Base-by-base conservation (phyloP, 495 filamentous ascomycete species). In the Penicillium turbatum region DNA sequence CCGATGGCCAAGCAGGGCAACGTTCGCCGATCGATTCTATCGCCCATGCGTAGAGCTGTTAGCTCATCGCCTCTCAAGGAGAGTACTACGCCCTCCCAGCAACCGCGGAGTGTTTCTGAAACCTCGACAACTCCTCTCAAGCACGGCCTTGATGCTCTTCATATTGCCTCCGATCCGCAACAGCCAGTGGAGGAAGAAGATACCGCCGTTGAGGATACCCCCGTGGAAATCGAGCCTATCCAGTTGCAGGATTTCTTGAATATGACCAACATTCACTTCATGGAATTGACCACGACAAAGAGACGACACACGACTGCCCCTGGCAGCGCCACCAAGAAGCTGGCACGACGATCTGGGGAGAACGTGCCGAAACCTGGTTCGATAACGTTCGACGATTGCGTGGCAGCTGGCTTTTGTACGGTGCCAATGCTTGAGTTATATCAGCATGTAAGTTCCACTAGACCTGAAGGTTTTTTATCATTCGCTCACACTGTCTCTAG, bases 231-330 rank as follows among this genome's bases (percentile, higher is more conserved):
- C 40, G 85, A 89, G 51, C 82, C 83, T 12, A 91, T 98, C 24
- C 86, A 91, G 45, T 76, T 98, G 2, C 88, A 95, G 61, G 86
- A 96, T 34, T 98, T 98, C 71, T 72, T 98, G 40, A 88, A 96
- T 60, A 83, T 96, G 82, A 97, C 93, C 5, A 89, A 86, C 53
- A 96, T 98, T 59, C 88, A 91, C 35, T 98, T 98, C 72, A 96
- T 98, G 86, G 95, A 98, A 62, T 78, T 96, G 26, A 86, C 80
- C 2, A 97, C 88, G 2, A 97, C 92, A 0, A 98, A 97, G 68
- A 77, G 93, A 55, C 79, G 93, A 39, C 87, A 92, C 62, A 97
- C 93, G 0, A 82, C 85, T 30, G 89, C 80, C 1, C 85, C 86
- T 15, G 76, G 77, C 48, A 68, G 68, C 65, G 69, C 64, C 42